These are phyloP conservation scores for Phalaenopsis hybrid DNA, from an alignment of 116 monocot species.

Conservation along the genomic window DNA sequence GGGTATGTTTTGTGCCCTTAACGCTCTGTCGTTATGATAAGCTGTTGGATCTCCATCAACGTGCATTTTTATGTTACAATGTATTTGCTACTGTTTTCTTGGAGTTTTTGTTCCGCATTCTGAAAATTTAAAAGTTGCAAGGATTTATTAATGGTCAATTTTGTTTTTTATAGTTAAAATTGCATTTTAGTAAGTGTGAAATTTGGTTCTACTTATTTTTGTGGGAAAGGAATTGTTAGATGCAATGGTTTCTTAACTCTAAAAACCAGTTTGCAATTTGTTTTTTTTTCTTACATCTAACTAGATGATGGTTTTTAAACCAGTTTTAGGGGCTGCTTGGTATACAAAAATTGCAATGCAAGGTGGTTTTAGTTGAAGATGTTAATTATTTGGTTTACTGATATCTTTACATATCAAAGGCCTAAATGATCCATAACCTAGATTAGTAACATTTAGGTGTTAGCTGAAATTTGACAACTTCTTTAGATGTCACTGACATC, in stretches of 20 bases:
- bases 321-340: not conserved
- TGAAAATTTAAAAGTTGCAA: not conserved
- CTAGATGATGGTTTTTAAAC: not conserved
- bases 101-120: not conserved
- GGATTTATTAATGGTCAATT: not conserved
- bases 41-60: not conserved
- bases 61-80: not conserved
- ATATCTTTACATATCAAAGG: not conserved
- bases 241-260: not conserved
- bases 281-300: not conserved
- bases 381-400: not conserved
- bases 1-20: conserved; percentile 20
- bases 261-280: not conserved
- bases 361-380: not conserved
- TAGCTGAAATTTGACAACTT: not conserved
- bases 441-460: not conserved
- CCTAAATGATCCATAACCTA: not conserved
- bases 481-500: not conserved
- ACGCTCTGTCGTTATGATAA: not conserved
- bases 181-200: not conserved
- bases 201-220: not conserved
- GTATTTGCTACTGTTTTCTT: not conserved
- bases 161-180: not conserved
- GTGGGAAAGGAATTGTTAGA: not conserved
- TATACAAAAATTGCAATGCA: not conserved